A percentile compares a stretch with the other conserved stretches of the same genome.
Evolutionary conservation across 2,329 filamentous ascomycete genomes (phyloP).

Genomic region (Raffaelea albimanens): DNA sequence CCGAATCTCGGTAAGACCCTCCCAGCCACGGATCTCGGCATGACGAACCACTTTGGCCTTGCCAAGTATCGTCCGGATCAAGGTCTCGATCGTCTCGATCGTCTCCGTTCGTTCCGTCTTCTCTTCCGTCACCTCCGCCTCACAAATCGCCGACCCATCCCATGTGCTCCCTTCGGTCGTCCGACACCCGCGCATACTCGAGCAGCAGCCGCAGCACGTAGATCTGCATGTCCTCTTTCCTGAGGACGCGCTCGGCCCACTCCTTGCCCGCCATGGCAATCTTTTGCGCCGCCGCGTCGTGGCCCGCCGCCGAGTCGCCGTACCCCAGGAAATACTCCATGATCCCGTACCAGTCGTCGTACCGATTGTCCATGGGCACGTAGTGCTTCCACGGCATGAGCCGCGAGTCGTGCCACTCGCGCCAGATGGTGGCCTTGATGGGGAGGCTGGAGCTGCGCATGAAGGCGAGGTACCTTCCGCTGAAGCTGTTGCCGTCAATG

Average conservation of each 20-base stretch:
- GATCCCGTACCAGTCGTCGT: slow-evolving; percentile 61
- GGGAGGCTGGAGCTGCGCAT: slow-evolving; percentile 59
- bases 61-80: too few relatives aligned
- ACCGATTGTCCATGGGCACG: slow-evolving; percentile 68
- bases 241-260: slow-evolving; percentile 60
- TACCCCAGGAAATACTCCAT: slow-evolving; percentile 67
- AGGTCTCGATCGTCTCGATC: too few relatives aligned
- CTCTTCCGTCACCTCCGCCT: too few relatives aligned
- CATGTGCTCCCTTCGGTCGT: slow-evolving; percentile 41
- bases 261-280: slow-evolving; percentile 57
- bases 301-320: slow-evolving; percentile 26
- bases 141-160: slow-evolving; percentile 47
- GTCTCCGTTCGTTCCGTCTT: too few relatives aligned
- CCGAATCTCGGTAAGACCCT: too few relatives aligned
- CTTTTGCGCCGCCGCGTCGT: slow-evolving; percentile 50
- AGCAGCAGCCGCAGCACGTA: slow-evolving; percentile 57
- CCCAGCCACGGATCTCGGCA: too few relatives aligned
- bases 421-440: slow-evolving; percentile 69
- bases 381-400: slow-evolving; percentile 73
- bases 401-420: slow-evolving; percentile 72
- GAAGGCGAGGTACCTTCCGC: slow-evolving; percentile 60
- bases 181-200: slow-evolving; percentile 50
- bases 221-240: slow-evolving; percentile 65
- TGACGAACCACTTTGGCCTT: too few relatives aligned
- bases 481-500: slow-evolving; percentile 58